A percentile compares a stretch with the other conserved stretches of the same genome.
Conservation (phyloP, 768 basidiomycete genomes). For the Omphalotus guepiniiformis region DNA sequence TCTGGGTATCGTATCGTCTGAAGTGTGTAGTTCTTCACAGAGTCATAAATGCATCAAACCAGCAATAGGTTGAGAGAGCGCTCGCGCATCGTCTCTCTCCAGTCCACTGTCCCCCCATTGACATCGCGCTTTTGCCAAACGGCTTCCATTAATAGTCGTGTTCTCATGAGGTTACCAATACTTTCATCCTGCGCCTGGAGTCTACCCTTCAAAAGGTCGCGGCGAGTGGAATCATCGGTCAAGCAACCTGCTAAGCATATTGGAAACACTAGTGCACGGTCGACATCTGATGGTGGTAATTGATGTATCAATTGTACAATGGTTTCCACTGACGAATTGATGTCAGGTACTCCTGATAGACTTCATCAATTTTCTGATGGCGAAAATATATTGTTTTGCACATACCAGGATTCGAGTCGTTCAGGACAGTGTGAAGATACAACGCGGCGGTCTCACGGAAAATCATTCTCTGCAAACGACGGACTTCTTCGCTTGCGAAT, state of each 20-base stretch:
- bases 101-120: constrained; percentile 48
- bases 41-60: constrained; percentile 29
- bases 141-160: constrained; percentile 58
- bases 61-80: constrained; percentile 46
- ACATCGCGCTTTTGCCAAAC: constrained; percentile 67
- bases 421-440: constrained; percentile 69
- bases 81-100: constrained; percentile 57
- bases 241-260: constrained; percentile 71
- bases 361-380: background rate
- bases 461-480: constrained; percentile 46
- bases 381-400: constrained; percentile 5
- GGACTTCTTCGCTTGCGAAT: constrained; percentile 41
- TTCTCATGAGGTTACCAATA: constrained; percentile 58
- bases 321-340: constrained; percentile 49
- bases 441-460: constrained; percentile 64
- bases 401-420: constrained; percentile 66
- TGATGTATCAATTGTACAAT: constrained; percentile 51
- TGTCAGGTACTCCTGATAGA: constrained; percentile 64
- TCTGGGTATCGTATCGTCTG: background rate
- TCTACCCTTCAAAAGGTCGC: constrained; percentile 56
- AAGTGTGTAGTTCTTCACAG: too few relatives aligned
- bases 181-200: constrained; percentile 50
- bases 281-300: constrained; percentile 53
- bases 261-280: constrained; percentile 69
- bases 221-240: constrained; percentile 56